Conservation (phyloP, 208 protist genomes). For the Leishmania turanica region DNA sequence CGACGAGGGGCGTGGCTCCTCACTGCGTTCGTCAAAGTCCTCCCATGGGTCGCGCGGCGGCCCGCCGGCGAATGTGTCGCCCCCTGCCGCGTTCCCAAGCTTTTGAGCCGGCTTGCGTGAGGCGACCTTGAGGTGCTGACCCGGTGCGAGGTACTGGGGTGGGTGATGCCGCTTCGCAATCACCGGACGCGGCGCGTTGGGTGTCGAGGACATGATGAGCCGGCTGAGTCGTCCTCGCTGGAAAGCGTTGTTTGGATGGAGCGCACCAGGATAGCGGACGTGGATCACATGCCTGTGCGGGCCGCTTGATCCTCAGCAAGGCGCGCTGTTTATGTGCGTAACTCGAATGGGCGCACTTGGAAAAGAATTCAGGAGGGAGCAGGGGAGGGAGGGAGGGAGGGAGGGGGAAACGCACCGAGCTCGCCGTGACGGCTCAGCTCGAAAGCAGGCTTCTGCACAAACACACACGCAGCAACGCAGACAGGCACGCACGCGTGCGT, state of each 20-base stretch:
- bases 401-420: conserved; percentile 1
- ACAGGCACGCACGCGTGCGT: neutral
- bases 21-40: neutral
- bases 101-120: conserved; percentile 18
- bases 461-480: neutral
- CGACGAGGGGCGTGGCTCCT: neutral
- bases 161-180: conserved; percentile 13
- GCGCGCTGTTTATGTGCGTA: neutral
- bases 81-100: neutral
- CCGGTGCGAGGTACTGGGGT: conserved; percentile 27
- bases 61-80: neutral
- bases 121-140: conserved; percentile 30
- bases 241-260: neutral
- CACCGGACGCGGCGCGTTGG: conserved; percentile 10
- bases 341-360: neutral
- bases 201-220: conserved; percentile 4
- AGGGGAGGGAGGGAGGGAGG: neutral
- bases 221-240: neutral
- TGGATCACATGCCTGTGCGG: neutral
- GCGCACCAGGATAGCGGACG: neutral
- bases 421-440: neutral
- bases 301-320: neutral
- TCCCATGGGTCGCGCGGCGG: conserved; percentile 35
- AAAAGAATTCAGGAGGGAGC: neutral
- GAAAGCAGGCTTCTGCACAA: neutral